Evolutionary conservation across 2,329 filamentous ascomycete genomes (phyloP).

Genomic region (Lojkania enalia): DNA sequence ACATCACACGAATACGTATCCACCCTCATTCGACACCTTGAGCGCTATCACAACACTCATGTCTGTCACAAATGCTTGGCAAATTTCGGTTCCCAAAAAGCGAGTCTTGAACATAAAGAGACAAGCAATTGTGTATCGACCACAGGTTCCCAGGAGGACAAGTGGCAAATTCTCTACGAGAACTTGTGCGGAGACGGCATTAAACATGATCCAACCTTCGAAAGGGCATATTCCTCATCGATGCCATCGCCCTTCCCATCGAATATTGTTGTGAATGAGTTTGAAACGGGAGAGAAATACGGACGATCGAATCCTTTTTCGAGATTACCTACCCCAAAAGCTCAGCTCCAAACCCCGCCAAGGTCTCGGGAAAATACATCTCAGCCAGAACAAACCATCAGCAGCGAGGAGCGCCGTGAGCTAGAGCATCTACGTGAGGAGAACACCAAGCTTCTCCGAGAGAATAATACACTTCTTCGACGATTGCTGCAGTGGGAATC

Average conservation of each 20-base stretch:
- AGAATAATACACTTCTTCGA: neutral
- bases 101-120: neutral
- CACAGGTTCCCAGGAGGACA: neutral
- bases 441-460: neutral
- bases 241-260: too few species aligned
- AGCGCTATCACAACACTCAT: neutral
- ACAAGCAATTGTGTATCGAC: neutral
- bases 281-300: too few species aligned
- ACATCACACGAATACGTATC: neutral
- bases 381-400: neutral
- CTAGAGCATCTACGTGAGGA: neutral
- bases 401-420: neutral
- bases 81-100: neutral
- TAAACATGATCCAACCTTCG: neutral
- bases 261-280: too few species aligned
- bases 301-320: neutral
- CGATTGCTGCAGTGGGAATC: neutral
- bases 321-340: neutral
- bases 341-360: neutral
- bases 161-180: neutral
- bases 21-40: neutral
- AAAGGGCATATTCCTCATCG: neutral
- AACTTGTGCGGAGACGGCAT: neutral
- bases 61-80: neutral
- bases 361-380: neutral